Evolutionary conservation across 352 stramenopile genomes (phyloP).

Genomic region (Plasmopara muralis): DNA sequence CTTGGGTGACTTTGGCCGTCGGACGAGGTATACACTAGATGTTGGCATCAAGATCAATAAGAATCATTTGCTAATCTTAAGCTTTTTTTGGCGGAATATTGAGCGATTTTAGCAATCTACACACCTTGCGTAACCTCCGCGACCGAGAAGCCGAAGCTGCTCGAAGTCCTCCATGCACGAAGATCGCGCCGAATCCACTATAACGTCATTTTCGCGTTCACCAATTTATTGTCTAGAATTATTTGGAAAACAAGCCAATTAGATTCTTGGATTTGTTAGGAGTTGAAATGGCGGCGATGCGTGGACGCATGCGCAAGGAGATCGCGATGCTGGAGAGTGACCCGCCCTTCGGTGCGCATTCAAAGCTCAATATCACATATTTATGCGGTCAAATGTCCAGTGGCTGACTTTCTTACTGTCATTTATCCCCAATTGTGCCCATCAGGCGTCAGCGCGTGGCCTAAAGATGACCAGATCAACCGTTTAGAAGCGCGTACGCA

Average conservation of each 20-base stretch:
- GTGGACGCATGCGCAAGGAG: constrained; percentile 73
- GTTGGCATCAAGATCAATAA: background rate
- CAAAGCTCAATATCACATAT: background rate
- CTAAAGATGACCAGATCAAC: constrained; percentile 67
- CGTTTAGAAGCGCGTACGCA: constrained; percentile 61
- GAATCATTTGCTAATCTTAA: too few species aligned
- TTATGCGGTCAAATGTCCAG: background rate
- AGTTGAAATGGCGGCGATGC: constrained; percentile 56
- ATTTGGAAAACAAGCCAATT: background rate
- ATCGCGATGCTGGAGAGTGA: constrained; percentile 80
- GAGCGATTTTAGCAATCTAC: background rate
- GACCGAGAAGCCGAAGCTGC: constrained; percentile 42
- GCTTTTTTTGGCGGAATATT: too few species aligned
- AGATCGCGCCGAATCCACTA: constrained; percentile 8
- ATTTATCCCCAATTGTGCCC: constrained; percentile 1
- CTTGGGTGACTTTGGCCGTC: constrained; percentile 11
- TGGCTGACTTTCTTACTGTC: background rate
- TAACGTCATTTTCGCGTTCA: background rate
- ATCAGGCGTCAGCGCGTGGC: constrained; percentile 66
- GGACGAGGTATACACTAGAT: constrained; percentile 47
- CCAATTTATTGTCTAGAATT: background rate
- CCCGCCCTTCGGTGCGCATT: constrained; percentile 51
- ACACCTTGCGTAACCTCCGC: constrained; percentile 60
- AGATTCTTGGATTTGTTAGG: too few species aligned
- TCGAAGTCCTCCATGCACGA: constrained; percentile 43